Conservation (phyloP, 2,329 filamentous ascomycete species). For the Colletotrichum musae region DNA sequence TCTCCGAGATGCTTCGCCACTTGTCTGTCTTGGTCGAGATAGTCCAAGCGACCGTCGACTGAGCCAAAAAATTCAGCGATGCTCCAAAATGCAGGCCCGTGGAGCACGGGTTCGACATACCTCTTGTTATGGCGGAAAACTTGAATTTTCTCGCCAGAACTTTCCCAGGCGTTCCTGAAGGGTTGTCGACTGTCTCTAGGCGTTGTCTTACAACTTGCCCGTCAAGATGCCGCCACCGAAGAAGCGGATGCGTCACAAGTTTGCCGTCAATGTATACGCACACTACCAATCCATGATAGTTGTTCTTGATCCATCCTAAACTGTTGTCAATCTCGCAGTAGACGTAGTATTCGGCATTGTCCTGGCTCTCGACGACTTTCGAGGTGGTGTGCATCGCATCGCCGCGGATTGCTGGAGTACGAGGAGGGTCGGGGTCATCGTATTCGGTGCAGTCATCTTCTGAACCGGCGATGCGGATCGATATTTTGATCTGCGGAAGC, state of each 20-base stretch:
- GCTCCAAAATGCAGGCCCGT: no score
- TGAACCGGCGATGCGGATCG: neutral
- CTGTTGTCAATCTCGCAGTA: neutral
- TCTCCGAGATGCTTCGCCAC: slow-evolving; percentile 6
- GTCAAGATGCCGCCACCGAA: no score
- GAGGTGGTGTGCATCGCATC: slow-evolving; percentile 2
- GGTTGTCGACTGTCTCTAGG: accelerated
- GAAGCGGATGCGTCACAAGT: no score
- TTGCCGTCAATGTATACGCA: no score
- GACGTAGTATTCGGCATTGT: neutral
- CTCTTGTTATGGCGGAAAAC: neutral
- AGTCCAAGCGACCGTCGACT: neutral
- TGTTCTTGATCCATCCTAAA: neutral
- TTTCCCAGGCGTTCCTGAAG: neutral
- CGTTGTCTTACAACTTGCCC: accelerated
- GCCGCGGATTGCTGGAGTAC: neutral
- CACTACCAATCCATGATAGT: no score
- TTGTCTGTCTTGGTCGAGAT: neutral
- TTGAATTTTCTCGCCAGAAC: neutral
- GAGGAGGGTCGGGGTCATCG: neutral
- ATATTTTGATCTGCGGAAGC: slow-evolving; percentile 10
- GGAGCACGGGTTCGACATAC: no score
- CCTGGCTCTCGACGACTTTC: slow-evolving; percentile 26
- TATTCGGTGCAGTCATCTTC: slow-evolving; percentile 10
- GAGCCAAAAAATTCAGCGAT: neutral